Evolutionary conservation across 2,329 filamentous ascomycete species (phyloP), one percentile per base, ranked within the genome.

Genomic region (Juglanconis oblonga): DNA sequence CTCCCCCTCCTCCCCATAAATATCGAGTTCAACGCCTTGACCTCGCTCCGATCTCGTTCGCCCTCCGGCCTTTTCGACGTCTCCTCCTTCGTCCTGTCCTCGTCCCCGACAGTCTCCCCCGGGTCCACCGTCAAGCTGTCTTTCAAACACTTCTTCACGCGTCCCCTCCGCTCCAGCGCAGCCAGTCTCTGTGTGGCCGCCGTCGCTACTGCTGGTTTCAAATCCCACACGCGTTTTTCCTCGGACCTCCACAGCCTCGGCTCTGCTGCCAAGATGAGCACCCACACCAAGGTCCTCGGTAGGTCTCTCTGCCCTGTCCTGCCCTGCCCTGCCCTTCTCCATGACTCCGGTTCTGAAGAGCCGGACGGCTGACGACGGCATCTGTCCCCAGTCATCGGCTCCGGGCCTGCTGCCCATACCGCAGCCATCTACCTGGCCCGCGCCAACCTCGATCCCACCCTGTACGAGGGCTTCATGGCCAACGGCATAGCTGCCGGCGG

Each of bases 401-500:
- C 95, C 64, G 95, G 95, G 81, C 95, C 95, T 65, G 95, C 93
- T 68, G 95, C 93, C 77, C 95, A 99, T 80, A 99, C 95, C 51
- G 95, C 95, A 64, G 95, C 95, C 75, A 87, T 99, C 74, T 99
- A 99, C 79, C 88, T 97, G 70, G 90, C 93, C 52, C 90, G 95
- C 73, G 95, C 95, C 63, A 94, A 99, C 75, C 79, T 99, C 73
- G 91, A 96, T 77, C 95, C 95, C 64, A 90, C 97, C 64, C 83
- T 99, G 67, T 99, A 98, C 74, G 95, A 99, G 80, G 95, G 95
- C 68, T 97, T 99, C 84, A 87, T 99, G 75, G 95, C 95, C 69
- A 95, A 97, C 72, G 95, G 94, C 71, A 96, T 96, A 70, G 95
- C 95, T 6, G 92, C 95, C 49, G 95, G 95, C 68, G 95, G 95